Evolutionary conservation across 164 flowering plant genomes (phyloP), one percentile per base, ranked within the genome.

Genomic region (Piper betle): DNA sequence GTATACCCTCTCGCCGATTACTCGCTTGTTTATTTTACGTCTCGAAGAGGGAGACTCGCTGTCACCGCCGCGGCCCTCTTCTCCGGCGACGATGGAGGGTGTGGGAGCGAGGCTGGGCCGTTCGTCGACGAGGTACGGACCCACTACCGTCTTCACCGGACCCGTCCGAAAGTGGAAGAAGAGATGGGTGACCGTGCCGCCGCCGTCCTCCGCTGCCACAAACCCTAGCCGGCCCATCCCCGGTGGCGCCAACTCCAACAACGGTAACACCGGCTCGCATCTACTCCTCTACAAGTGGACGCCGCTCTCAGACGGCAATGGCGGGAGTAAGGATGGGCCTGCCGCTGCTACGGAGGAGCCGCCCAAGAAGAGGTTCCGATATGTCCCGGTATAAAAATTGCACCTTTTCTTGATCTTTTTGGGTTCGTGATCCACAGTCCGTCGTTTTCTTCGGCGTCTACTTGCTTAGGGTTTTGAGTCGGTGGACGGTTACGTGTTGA

Each of bases 111-210:
- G 99, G 57, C 71, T 86, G 52, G 99, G 99, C 25, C 77, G 98
- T 33, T 86, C 96, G 9, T 91, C 97, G 50, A 79, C 85, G 19
- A 78, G 97, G 33, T 91, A 86, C 79, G 96, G 88, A 20, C 87
- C 97, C 40, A 75, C 99, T 56, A 80, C 92, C 13, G 97, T 88
- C 52, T 93, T 93, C 81, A 91, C 57, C 53, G 99, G 99, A 2
- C 97, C 96, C 6, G 99, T 93, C 17, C 70, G 97, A 62, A 93
- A 80, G 72, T 93, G 99, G 99, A 91, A 84, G 93, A 93, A 93
- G 82, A 78, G 71, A 20, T 93, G 99, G 99, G 75, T 86, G 61
- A 85, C 79, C 77, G 77, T 86, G 4, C 78, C 96, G 5, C 70
- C 80, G 11, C 57, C 61, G 63, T 39, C 53, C 10, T 38, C 59